Evolutionary conservation across 2,329 filamentous ascomycete genomes (phyloP).

Genomic region (Podosphaera fusca): DNA sequence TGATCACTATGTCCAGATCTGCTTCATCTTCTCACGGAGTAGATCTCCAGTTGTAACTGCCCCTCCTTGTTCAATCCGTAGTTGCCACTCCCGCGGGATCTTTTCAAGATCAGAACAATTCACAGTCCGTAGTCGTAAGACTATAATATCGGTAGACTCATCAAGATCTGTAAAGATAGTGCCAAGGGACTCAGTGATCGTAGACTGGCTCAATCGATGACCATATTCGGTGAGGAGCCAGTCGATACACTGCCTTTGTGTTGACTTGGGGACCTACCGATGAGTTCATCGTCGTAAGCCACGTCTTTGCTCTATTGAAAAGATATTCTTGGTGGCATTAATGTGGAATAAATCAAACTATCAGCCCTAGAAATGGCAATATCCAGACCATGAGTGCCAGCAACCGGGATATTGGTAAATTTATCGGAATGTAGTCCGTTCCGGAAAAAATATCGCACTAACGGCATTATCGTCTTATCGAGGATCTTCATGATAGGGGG

Average conservation of each 20-base stretch:
- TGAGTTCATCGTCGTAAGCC: not conserved
- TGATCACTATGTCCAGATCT: not conserved
- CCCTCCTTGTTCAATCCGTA: not conserved
- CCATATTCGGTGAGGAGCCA: not conserved
- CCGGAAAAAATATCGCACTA: too few species aligned
- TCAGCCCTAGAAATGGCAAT: too few species aligned
- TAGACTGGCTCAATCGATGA: conserved; percentile 1
- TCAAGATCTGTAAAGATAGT: not conserved
- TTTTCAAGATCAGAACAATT: not conserved
- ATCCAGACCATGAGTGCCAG: too few species aligned
- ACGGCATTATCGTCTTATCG: too few species aligned
- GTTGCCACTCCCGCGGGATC: not conserved
- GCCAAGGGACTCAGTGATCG: not conserved
- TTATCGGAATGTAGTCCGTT: too few species aligned
- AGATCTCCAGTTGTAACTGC: not conserved
- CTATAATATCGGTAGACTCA: not conserved
- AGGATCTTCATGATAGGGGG: too few species aligned
- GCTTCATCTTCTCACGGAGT: not conserved
- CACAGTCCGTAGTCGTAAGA: not conserved
- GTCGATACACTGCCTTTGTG: not conserved
- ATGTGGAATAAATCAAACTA: too few species aligned
- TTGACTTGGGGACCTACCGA: not conserved
- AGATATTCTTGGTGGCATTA: not conserved
- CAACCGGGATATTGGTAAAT: too few species aligned
- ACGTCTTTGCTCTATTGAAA: not conserved